Conservation (phyloP, 305 asterid species). For the Striga hermonthica region DNA sequence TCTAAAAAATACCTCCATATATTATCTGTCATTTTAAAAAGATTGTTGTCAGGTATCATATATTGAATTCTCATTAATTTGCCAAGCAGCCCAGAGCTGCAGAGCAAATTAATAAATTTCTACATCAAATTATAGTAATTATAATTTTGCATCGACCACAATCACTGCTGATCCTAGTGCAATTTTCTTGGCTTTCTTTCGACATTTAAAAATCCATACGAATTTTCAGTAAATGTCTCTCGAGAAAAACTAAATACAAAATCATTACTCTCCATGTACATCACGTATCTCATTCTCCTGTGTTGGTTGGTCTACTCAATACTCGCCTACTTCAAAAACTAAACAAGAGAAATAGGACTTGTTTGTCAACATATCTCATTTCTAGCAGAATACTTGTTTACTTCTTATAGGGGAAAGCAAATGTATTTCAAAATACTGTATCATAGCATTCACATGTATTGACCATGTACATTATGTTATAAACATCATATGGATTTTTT, state of each 20-base stretch:
- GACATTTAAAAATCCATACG: background rate
- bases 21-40: background rate
- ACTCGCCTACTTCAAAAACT: background rate
- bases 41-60: background rate
- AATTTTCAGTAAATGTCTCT: background rate
- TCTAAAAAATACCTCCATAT: background rate
- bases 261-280: background rate
- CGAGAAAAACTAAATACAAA: background rate
- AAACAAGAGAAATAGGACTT: background rate
- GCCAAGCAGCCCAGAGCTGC: background rate
- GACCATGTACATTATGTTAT: background rate
- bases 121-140: background rate
- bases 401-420: background rate
- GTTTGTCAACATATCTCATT: background rate
- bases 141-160: background rate
- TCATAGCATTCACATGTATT: background rate
- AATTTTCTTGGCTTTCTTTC: constrained; percentile 6
- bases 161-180: background rate
- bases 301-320: background rate
- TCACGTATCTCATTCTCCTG: constrained; percentile 1
- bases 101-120: background rate
- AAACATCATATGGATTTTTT: background rate
- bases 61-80: constrained; percentile 1
- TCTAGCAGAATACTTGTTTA: constrained; percentile 1
- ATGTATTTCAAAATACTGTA: background rate